Evolutionary conservation across 768 basidiomycete genomes (phyloP).

Genomic region (Udeniomyces megalosporus): DNA sequence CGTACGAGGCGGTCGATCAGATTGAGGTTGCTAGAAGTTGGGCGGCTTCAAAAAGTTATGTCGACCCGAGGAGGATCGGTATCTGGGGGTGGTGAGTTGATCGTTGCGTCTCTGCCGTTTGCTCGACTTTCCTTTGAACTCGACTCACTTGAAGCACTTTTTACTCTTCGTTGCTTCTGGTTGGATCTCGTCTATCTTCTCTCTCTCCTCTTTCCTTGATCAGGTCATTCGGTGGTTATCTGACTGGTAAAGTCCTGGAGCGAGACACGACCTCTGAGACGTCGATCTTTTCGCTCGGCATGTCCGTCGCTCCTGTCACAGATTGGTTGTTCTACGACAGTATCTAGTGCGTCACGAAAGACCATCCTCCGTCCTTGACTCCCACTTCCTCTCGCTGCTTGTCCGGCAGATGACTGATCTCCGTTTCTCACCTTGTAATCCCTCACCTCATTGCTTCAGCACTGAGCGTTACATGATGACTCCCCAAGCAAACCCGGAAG

Average conservation of each 20-base stretch:
- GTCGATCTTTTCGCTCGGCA: too few relatives aligned
- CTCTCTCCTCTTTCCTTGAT: background rate
- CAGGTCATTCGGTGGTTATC: constrained; percentile 90
- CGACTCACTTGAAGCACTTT: too few relatives aligned
- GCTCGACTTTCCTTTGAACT: background rate
- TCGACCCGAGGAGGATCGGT: constrained; percentile 74
- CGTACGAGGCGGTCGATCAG: constrained; percentile 78
- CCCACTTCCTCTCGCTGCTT: background rate
- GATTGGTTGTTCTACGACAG: constrained; percentile 66
- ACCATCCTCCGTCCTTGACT: background rate
- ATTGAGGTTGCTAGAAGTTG: constrained; percentile 73
- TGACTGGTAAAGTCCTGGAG: constrained; percentile 85
- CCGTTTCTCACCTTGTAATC: background rate
- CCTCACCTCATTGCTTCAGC: constrained; percentile 3
- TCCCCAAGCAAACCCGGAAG: constrained; percentile 56
- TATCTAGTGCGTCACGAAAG: constrained; percentile 43
- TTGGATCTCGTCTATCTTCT: too few relatives aligned
- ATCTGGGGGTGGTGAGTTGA: constrained; percentile 73
- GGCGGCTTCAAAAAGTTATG: constrained; percentile 61
- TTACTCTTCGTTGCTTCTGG: too few relatives aligned
- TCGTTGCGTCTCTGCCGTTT: constrained; percentile 35
- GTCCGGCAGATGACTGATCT: background rate
- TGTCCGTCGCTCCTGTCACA: constrained; percentile 74
- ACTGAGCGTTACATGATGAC: constrained; percentile 94
- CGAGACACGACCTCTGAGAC: constrained; percentile 41